These are phyloP conservation scores for Lasiosphaeria hispida DNA, from an alignment of 495 filamentous ascomycete genomes.

Conservation along the genomic window DNA sequence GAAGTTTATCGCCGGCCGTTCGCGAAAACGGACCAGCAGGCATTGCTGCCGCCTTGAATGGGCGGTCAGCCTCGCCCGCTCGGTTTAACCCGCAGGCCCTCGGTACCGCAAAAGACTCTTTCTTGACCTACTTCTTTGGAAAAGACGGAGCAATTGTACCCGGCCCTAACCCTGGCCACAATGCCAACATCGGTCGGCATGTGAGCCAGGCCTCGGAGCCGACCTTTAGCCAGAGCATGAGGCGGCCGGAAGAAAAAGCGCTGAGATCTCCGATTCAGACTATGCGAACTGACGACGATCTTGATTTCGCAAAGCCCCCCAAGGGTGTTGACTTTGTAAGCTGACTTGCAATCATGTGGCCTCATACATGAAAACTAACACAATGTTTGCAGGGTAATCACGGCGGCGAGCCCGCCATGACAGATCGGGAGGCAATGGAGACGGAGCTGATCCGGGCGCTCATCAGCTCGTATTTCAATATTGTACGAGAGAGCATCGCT, in stretches of 20 bases:
- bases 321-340: conserved; percentile 56
- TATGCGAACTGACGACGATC: conserved; percentile 35
- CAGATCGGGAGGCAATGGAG: conserved; percentile 92
- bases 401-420: conserved; percentile 75
- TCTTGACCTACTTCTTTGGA: conserved; percentile 97
- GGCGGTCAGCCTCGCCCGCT: conserved; percentile 63
- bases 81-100: conserved; percentile 50
- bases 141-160: conserved; percentile 70
- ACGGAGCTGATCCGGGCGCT: conserved; percentile 94
- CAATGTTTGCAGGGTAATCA: conserved; percentile 32
- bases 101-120: conserved; percentile 70
- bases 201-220: conserved; percentile 72
- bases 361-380: conserved; percentile 30
- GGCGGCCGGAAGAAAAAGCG: conserved; percentile 66
- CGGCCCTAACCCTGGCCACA: conserved; percentile 33
- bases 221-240: conserved; percentile 78
- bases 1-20: conserved; percentile 82
- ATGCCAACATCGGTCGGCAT: conserved; percentile 56
- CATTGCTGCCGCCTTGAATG: conserved; percentile 66
- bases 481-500: conserved; percentile 93
- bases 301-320: conserved; percentile 28
- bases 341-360: conserved; percentile 13
- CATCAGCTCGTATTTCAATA: conserved; percentile 97
- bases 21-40: conserved; percentile 59
- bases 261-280: conserved; percentile 38